Evolutionary conservation across 2,329 filamentous ascomycete species (phyloP).

Genomic region (Colletotrichum lupini): DNA sequence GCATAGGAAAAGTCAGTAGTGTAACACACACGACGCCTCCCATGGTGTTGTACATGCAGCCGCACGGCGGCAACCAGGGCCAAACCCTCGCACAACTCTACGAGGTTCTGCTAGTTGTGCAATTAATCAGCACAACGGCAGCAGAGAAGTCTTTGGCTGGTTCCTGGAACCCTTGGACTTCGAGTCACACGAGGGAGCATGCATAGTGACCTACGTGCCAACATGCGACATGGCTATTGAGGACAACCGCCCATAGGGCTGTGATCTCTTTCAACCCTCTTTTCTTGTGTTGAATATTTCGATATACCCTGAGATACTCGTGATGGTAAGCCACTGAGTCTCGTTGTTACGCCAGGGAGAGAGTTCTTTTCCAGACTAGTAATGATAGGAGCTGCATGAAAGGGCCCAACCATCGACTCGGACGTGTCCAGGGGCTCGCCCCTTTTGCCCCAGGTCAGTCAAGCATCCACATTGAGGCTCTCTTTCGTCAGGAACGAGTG

Average conservation of each 20-base stretch:
- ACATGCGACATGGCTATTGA: constrained; percentile 29
- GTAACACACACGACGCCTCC: constrained; percentile 5
- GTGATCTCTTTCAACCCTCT: background rate
- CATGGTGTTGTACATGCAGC: background rate
- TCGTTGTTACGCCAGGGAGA: background rate
- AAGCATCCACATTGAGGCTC: background rate
- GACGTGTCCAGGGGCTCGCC: background rate
- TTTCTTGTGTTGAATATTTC: background rate
- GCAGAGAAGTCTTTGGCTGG: background rate
- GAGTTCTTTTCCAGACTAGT: background rate
- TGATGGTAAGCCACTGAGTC: background rate
- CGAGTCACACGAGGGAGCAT: constrained; percentile 12
- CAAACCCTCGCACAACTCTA: constrained; percentile 24
- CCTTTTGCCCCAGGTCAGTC: constrained; percentile 12
- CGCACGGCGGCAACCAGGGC: constrained; percentile 18
- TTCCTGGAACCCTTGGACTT: background rate
- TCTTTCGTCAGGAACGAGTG: background rate
- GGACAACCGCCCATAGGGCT: constrained; percentile 2
- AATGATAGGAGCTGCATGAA: background rate
- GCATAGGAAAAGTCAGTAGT: background rate
- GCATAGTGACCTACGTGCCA: constrained; percentile 30
- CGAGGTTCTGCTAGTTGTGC: background rate
- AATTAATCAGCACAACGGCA: constrained; percentile 3
- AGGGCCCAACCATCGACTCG: background rate
- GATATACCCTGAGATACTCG: background rate